A percentile compares a stretch with the other conserved stretches of the same genome.
Conservation (phyloP, 805 yeast genomes). For the Cyberlindnera saturnus region DNA sequence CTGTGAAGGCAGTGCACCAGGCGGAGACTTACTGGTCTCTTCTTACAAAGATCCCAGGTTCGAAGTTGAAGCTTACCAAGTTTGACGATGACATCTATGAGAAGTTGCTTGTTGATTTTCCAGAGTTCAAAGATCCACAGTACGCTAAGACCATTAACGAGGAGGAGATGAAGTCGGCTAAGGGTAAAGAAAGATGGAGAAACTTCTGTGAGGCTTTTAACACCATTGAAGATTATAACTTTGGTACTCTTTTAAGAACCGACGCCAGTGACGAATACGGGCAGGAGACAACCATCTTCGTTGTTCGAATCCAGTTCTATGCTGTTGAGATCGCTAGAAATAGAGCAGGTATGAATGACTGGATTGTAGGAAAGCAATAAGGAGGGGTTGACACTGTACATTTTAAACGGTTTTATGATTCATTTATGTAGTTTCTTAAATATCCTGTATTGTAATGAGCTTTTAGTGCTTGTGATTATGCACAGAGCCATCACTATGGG, state of each 20-base stretch:
- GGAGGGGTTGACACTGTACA: not conserved
- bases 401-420: not conserved
- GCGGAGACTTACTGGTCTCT: slow-evolving; percentile 92
- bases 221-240: slow-evolving; percentile 84
- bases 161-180: slow-evolving; percentile 71
- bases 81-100: slow-evolving; percentile 66
- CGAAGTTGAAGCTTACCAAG: slow-evolving; percentile 65
- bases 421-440: not conserved
- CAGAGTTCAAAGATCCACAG: slow-evolving; percentile 70
- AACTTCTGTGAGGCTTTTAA: slow-evolving; percentile 77
- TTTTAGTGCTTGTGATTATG: slow-evolving; percentile 22
- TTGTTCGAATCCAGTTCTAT: slow-evolving; percentile 88
- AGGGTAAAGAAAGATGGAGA: slow-evolving; percentile 91
- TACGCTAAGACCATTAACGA: slow-evolving; percentile 58
- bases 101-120: slow-evolving; percentile 63
- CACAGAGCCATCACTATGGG: slow-evolving; percentile 23
- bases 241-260: slow-evolving; percentile 88
- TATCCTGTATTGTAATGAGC: not conserved
- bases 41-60: slow-evolving; percentile 69
- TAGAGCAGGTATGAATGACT: slow-evolving; percentile 84
- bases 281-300: slow-evolving; percentile 81
- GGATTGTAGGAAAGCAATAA: slow-evolving; percentile 47
- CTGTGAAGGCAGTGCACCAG: slow-evolving; percentile 94
- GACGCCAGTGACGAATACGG: slow-evolving; percentile 67
- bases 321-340: slow-evolving; percentile 94